These are phyloP conservation scores for Euryodendron excelsum DNA, from an alignment of 148 eudicot species.

Conservation along the genomic window DNA sequence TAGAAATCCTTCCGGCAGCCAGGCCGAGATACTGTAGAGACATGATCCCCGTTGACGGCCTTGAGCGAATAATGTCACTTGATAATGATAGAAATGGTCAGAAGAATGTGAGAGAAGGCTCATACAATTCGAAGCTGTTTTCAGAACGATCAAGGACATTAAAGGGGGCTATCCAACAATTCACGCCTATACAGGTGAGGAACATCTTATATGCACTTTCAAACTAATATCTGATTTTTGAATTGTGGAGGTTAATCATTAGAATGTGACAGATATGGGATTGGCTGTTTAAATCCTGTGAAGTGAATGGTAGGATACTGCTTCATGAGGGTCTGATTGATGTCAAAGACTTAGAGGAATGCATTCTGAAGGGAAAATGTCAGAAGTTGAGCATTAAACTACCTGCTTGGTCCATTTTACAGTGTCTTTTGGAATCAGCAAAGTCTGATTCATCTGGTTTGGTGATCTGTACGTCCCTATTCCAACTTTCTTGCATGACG, in stretches of 20 bases:
- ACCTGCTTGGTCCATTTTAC: slow-evolving; percentile 80
- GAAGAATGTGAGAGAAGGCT: slow-evolving; percentile 44
- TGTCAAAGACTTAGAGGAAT: slow-evolving; percentile 66
- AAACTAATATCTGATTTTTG: background rate
- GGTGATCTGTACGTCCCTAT: slow-evolving; percentile 58
- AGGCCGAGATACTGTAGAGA: slow-evolving; percentile 77
- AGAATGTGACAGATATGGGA: slow-evolving; percentile 59
- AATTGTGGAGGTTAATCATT: background rate
- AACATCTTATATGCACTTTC: background rate
- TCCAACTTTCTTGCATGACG: background rate
- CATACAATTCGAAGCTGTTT: slow-evolving; percentile 43
- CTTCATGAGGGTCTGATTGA: slow-evolving; percentile 68
- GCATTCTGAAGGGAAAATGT: slow-evolving; percentile 61
- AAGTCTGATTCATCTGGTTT: slow-evolving; percentile 69
- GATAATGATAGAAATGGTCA: slow-evolving; percentile 21
- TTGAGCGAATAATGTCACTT: slow-evolving; percentile 40
- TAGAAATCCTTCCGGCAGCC: slow-evolving; percentile 50
- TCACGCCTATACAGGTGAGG: slow-evolving; percentile 66
- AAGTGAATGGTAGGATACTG: slow-evolving; percentile 65
- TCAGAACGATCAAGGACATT: slow-evolving; percentile 71
- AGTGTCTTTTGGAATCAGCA: slow-evolving; percentile 74
- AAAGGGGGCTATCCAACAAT: slow-evolving; percentile 64
- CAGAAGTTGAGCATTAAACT: slow-evolving; percentile 68
- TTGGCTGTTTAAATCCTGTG: slow-evolving; percentile 90
- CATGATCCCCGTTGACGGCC: slow-evolving; percentile 21